These are phyloP conservation scores for Abortiporus biennis DNA, from an alignment of 1,284 basidiomycete genomes.

Conservation along the genomic window DNA sequence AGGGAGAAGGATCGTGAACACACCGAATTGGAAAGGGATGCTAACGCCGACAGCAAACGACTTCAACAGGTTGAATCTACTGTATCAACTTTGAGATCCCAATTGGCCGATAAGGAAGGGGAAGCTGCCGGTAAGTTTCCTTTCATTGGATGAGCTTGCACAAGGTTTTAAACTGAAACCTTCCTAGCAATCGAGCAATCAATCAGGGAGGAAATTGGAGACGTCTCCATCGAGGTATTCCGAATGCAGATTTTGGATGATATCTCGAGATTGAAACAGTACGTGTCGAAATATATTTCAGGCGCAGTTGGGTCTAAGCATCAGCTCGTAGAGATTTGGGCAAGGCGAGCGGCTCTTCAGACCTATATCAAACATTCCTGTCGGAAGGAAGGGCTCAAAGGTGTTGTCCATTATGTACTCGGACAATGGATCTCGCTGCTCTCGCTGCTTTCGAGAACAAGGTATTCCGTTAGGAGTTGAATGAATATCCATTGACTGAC, in stretches of 20 bases:
- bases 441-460: constrained; percentile 59
- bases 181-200: constrained; percentile 47
- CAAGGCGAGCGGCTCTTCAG: too few relatives aligned
- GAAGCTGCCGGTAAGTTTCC: constrained; percentile 52
- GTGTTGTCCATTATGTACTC: constrained; percentile 77
- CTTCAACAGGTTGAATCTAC: constrained; percentile 60
- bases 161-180: neutral
- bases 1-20: constrained; percentile 69
- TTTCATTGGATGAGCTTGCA: neutral
- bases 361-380: too few relatives aligned
- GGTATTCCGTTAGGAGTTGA: constrained; percentile 35
- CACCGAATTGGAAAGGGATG: constrained; percentile 45
- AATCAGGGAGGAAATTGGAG: constrained; percentile 41
- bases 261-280: too few relatives aligned
- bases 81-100: constrained; percentile 49
- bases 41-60: constrained; percentile 43
- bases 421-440: constrained; percentile 62
- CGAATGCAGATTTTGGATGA: too few relatives aligned
- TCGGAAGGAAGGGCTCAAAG: constrained; percentile 48
- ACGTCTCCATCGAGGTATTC: constrained; percentile 20
- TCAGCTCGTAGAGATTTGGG: too few relatives aligned
- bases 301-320: too few relatives aligned
- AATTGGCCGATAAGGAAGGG: constrained; percentile 57
- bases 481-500: too few relatives aligned
- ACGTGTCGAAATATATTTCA: too few relatives aligned